These are phyloP conservation scores for Curvularia sp. DNA, from an alignment of 2,329 filamentous ascomycete species.

Conservation along the genomic window DNA sequence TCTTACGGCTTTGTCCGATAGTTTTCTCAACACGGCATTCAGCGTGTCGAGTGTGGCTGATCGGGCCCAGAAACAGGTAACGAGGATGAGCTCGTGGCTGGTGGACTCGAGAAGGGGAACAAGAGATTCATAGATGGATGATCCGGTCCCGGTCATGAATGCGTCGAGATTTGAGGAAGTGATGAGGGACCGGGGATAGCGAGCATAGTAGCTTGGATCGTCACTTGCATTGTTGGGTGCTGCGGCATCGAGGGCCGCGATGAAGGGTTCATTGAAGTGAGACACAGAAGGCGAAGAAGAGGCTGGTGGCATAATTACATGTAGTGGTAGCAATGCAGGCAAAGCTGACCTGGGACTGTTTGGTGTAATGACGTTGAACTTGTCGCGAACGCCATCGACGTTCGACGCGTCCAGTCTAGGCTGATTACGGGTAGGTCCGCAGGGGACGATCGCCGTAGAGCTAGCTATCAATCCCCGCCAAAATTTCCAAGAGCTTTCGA, in stretches of 20 bases:
- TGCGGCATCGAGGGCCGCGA: constrained; percentile 37
- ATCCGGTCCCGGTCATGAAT: constrained; percentile 56
- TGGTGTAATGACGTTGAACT: constrained; percentile 37
- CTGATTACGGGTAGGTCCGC: constrained; percentile 15
- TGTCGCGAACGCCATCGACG: constrained; percentile 18
- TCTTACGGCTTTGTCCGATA: constrained; percentile 61
- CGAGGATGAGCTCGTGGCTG: constrained; percentile 71
- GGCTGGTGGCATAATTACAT: constrained; percentile 14
- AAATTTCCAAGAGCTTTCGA: constrained; percentile 37
- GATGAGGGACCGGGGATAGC: constrained; percentile 44
- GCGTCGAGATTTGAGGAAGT: constrained; percentile 46
- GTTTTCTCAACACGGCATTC: constrained; percentile 62
- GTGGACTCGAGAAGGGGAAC: constrained; percentile 68
- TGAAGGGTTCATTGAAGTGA: constrained; percentile 37
- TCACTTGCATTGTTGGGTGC: constrained; percentile 33
- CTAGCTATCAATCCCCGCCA: constrained; percentile 33
- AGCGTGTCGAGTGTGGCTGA: constrained; percentile 69
- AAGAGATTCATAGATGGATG: constrained; percentile 56
- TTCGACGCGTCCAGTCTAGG: constrained; percentile 22
- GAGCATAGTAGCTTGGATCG: constrained; percentile 53
- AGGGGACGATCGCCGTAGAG: neutral
- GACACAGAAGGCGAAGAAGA: constrained; percentile 10
- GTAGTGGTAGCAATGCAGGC: neutral
- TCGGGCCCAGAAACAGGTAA: constrained; percentile 82
- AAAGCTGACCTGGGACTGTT: neutral